phyloP scores from a whole-genome alignment of 192 early-diverging fungal genomes.

The Rhizoclosmatium globosum region DNA sequence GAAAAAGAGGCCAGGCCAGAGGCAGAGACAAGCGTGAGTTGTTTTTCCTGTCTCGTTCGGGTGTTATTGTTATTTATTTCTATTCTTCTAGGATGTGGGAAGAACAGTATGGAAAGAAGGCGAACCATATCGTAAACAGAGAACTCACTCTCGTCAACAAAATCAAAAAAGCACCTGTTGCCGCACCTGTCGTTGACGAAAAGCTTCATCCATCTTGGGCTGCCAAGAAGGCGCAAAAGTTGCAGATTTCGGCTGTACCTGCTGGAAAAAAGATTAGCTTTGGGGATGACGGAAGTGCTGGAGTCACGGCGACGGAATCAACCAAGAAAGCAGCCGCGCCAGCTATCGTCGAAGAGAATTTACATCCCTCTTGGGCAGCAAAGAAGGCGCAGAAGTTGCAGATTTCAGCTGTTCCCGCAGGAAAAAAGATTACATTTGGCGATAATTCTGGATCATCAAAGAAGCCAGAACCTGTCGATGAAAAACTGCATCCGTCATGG shows the following conservation, averaged over 20 bases:
- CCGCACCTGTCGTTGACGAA: neutral
- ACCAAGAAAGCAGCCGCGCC: neutral
- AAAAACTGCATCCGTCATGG: constrained; percentile 45
- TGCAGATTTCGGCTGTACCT: constrained; percentile 8
- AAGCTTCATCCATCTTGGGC: constrained; percentile 31
- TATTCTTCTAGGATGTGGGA: constrained; percentile 43
- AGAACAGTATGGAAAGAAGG: constrained; percentile 45
- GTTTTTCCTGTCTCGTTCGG: neutral
- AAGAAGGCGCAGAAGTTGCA: constrained; percentile 30
- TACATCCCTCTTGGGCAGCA: constrained; percentile 29
- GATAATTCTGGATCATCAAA: neutral
- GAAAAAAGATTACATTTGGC: constrained; percentile 27
- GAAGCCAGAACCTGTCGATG: neutral
- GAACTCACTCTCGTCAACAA: constrained; percentile 24
- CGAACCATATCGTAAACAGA: constrained; percentile 44
- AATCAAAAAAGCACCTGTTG: constrained; percentile 10
- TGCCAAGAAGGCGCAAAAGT: constrained; percentile 30
- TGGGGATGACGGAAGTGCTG: constrained; percentile 12
- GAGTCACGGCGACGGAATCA: neutral
- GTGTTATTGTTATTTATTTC: constrained; percentile 8
- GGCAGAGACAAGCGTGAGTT: constrained; percentile 50
- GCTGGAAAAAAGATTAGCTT: constrained; percentile 21
- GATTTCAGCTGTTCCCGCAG: constrained; percentile 18
- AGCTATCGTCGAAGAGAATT: neutral
- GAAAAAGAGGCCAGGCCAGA: constrained; percentile 55